Percentiles rank a stretch among this genome's conserved stretches.
Conservation (phyloP, 192 early-diverging fungal genomes). For the Linnemannia exigua region DNA sequence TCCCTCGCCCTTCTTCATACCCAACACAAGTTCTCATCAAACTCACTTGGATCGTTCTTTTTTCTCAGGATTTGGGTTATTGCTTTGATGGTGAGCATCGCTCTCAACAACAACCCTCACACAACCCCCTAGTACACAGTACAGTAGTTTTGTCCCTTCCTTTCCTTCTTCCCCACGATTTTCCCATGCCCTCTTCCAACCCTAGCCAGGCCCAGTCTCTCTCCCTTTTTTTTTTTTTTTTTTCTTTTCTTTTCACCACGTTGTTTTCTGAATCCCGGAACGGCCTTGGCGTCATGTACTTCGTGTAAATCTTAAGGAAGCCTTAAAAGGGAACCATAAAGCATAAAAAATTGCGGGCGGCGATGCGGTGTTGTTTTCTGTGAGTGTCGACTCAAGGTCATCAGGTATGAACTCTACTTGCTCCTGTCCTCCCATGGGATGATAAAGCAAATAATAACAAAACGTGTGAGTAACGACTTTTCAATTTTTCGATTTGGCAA, state of each 20-base stretch:
- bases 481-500: too few species aligned
- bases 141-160: not conserved
- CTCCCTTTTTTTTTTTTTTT: too few species aligned
- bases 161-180: not conserved
- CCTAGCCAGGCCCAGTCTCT: not conserved
- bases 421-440: too few species aligned
- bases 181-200: not conserved
- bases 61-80: not conserved
- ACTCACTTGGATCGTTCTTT: not conserved
- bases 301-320: not conserved
- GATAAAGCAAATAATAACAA: too few species aligned
- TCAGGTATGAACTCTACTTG: not conserved
- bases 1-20: not conserved
- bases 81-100: not conserved
- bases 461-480: too few species aligned
- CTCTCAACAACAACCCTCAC: not conserved
- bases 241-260: not conserved
- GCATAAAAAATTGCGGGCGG: not conserved
- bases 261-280: not conserved
- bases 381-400: not conserved
- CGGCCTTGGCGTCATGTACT: not conserved
- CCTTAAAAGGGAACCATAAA: constrained; percentile 7
- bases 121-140: not conserved
- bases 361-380: not conserved
- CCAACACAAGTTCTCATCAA: not conserved